Evolutionary conservation across 2,329 filamentous ascomycete genomes (phyloP), one percentile per base, ranked within the genome.

Genomic region (Diaporthe helianthi): DNA sequence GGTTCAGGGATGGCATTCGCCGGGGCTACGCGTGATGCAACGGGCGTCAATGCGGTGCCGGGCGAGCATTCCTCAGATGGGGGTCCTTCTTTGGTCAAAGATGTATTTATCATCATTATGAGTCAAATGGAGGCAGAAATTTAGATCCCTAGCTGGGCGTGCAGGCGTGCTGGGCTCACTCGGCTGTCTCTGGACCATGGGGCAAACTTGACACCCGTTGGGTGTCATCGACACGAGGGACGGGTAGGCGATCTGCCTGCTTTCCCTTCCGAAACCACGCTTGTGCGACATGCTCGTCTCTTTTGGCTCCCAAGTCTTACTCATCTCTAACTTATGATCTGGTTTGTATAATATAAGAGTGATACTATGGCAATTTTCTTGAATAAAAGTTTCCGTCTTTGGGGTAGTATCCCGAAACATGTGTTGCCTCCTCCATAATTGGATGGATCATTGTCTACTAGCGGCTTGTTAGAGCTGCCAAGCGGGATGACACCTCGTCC

Each of bases 71-170:
- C 17, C 52, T 31, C 29, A 22, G 29, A 46, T 44, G 47, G 52
- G 49, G 47, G 63, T 58, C 65, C 47, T 44, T 53, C 31, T 36
- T 36, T 49, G 58, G 29, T 36, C 38, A 41, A 46, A 22, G 44
- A 69, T 67, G 67, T 66, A 71, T 71, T 49, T 71, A 69, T 67
- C 55, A 60, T 65, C 51, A 64, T 31, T 31, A 67, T 17, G 54
- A 29, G 36, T 71, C 67, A 67, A 67, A 69, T 67, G 38, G 63
- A 47, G 54, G 51, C 54, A 58, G 49, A 49, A 36, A 38, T 55
- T 67, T 55, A 69, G 63, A 58, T 44, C 41, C 22, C 33, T 55
- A 17, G 24, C 26, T 10, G 29, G 44, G 22, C 36, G 36, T 15
- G 36, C 36, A 15, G 36, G 36, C n/a, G n/a, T n/a, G n/a, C n/a